Base-by-base conservation (phyloP, 352 stramenopile genomes). In the Globisporangium okanoganense region DNA sequence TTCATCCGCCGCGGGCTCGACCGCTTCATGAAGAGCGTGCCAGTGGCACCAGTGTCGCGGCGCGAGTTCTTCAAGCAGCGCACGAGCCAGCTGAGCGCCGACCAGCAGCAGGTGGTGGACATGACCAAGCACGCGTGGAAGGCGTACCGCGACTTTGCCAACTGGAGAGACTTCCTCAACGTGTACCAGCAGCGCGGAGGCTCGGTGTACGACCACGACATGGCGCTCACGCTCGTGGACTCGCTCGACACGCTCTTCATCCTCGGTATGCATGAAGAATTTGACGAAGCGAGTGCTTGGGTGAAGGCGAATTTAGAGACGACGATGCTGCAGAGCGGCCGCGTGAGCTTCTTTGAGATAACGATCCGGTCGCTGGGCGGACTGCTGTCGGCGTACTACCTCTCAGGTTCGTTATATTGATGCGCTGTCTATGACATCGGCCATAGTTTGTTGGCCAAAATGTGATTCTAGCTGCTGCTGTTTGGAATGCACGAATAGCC, bases 171-270 rank as follows among this genome's bases (percentile, higher is more conserved):
- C 60, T 73, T 58, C 29, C 60, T 90, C 14, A 54, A 73, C 18
- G 66, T 83, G 33, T 41, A 70, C 9, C 36, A 47, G 8, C 58
- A 72, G 31, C 48, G 16, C 2, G 65, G 66, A 2, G 59, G 54
- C 5, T 75, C 56, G 0, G 56, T 80, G 25, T 80, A 81, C 44
- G 50, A 59, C 4, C 81, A 90, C 62, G 75, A 87, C 51, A 83
- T 90, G 77, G 78, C 81, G 7, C 73, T 85, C 48, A 88, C 77
- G 12, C 58, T 79, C 9, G 70, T 90, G 5, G 82, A 91, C 47
- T 73, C 82, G 29, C 71, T 92, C 12, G 82, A 92, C 55, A 92
- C 82, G 43, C 70, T 91, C 41, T 81, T 87, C 52, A 40, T 91
- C 8, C 71, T 88, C 62, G 78, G 79, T 0, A 43, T 91, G 5